phyloP scores from a whole-genome alignment of 345 rosid species.

The Ceriops tagal region DNA sequence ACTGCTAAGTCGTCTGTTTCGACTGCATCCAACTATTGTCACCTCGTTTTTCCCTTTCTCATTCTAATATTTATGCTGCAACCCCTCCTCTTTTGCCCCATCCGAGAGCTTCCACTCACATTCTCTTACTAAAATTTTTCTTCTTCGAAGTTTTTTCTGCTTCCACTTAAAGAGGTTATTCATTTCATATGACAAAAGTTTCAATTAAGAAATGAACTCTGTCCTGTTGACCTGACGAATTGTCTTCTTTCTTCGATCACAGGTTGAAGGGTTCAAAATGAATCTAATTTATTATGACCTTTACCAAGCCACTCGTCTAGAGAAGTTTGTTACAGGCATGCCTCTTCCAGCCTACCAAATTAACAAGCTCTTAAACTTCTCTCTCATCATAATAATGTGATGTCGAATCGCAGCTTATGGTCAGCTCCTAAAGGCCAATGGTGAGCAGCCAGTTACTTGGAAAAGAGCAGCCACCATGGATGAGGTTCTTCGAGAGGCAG shows the following conservation, averaged over 20 bases:
- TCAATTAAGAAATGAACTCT: too few species aligned
- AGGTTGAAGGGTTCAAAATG: conserved; percentile 98
- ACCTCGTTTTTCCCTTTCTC: too few species aligned
- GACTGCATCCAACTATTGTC: too few species aligned
- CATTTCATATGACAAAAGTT: too few species aligned
- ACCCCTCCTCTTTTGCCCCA: too few species aligned
- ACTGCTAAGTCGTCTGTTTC: neutral
- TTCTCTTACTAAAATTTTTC: too few species aligned
- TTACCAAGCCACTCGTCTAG: conserved; percentile 89
- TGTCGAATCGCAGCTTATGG: conserved; percentile 60
- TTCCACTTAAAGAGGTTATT: too few species aligned
- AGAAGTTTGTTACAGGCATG: conserved; percentile 86
- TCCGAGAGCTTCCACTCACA: too few species aligned
- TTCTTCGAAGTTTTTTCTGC: too few species aligned
- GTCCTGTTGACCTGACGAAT: too few species aligned
- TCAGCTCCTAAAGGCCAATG: conserved; percentile 73
- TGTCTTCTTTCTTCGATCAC: conserved; percentile 10
- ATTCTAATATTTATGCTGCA: too few species aligned
- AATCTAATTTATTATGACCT: conserved; percentile 89
- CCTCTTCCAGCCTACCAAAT: neutral
- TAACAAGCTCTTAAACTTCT: neutral
- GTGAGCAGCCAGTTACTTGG: conserved; percentile 86
- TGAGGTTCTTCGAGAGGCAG: conserved; percentile 87
- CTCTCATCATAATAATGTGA: conserved; percentile 7
- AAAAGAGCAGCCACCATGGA: conserved; percentile 85